Base-by-base conservation (phyloP, 2,329 filamentous ascomycete genomes). In the Pseudogymnoascus sp. region DNA sequence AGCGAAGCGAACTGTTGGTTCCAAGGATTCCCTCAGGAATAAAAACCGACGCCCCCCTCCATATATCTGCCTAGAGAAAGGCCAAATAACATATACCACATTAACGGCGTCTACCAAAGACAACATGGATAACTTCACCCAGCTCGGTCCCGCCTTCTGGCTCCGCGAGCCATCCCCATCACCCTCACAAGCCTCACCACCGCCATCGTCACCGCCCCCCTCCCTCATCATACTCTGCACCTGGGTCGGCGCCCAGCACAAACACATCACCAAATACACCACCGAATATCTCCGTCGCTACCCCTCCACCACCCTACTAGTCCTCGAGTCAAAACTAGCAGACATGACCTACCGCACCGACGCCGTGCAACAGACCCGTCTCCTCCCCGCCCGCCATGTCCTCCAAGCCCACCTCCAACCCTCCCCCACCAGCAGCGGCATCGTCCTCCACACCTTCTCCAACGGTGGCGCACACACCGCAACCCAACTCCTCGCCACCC, bases 181-280 rank as follows among this genome's bases (percentile, higher is more conserved):
- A n/a, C 13, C 19, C 19, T 19, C 19, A 14, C 19, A 14, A 11
- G 14, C 19, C 24, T 24, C 42, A 26, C 21, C 14, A 26, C 11
- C 42, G 14, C 14, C 21, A 5, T 6, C 11, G 2, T 47, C 24
- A 19, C 21, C 19, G 42, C 21, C 42, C 6, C 42, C 42, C 13
- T 47, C 42, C 21, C 42, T 47, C 5, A 74, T 85, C 47, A 68
- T 85, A 53, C 75, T 86, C 64, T 85, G 79, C 70, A 78, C 81
- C 68, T 86, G 82, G 83, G 82, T 83, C 61, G 83, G 86, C 65
- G 81, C 79, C 21, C 72, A 74, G 11, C 79, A 82, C 1, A 82
- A 80, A 65, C 78, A 86, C 69, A 76, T 85, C 29, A 73, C 75
- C 64, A 86, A 86, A 70, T 86, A 85, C 68, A 75, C 79, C 13